A percentile compares a stretch with the other conserved stretches of the same genome.
phyloP scores from a whole-genome alignment of 139 green algal species.

The Micractinium conductrix region DNA sequence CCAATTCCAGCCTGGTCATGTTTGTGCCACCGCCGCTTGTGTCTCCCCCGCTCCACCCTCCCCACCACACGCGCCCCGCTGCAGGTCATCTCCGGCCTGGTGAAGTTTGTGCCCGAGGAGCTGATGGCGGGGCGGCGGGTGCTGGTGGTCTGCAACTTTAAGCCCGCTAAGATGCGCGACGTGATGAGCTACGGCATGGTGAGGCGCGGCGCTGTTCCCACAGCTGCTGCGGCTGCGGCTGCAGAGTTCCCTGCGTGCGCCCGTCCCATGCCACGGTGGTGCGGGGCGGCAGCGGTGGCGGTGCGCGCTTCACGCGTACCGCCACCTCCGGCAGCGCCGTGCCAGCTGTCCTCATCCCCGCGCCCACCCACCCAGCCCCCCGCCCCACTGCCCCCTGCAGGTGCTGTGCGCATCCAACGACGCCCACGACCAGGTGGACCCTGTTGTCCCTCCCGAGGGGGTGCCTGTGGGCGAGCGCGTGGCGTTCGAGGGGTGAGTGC shows the following conservation, averaged over 20 bases:
- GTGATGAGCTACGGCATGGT: constrained; percentile 91
- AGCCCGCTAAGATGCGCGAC: constrained; percentile 96
- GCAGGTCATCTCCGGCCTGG: constrained; percentile 87
- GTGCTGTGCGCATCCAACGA: constrained; percentile 93
- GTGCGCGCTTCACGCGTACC: neutral
- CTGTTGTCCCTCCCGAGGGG: constrained; percentile 84
- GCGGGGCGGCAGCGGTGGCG: too few species aligned
- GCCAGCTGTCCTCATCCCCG: too few species aligned
- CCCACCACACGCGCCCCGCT: neutral
- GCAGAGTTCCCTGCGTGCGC: too few species aligned
- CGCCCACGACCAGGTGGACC: constrained; percentile 80
- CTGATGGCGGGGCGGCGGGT: constrained; percentile 79
- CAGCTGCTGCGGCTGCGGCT: too few species aligned
- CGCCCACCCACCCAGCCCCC: neutral
- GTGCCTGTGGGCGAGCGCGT: constrained; percentile 82
- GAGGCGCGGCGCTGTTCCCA: neutral
- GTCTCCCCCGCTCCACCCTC: neutral
- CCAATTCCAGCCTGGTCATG: too few species aligned
- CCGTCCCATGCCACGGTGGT: too few species aligned
- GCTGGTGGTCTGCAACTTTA: constrained; percentile 94
- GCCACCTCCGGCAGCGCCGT: neutral
- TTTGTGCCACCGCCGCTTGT: too few species aligned
- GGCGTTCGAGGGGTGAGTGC: constrained; percentile 46
- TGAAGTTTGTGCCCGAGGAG: constrained; percentile 93
- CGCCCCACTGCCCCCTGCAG: too few species aligned